Evolutionary conservation across 2,329 filamentous ascomycete species (phyloP), one percentile per base, ranked within the genome.

Genomic region (Talaromyces sp.): DNA sequence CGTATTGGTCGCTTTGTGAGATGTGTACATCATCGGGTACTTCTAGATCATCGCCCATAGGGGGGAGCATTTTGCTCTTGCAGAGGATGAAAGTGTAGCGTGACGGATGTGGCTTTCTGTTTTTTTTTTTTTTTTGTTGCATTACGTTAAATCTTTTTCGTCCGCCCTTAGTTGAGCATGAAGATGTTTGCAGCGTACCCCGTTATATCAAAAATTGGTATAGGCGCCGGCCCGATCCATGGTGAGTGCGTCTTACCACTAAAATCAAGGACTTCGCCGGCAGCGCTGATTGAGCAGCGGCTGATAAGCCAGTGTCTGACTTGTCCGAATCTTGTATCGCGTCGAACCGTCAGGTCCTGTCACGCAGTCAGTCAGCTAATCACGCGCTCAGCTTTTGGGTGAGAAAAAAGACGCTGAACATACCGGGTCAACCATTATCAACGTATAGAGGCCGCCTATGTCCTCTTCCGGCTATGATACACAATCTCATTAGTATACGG

Each of bases 61-160:
- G 36, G 10, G 19, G 19, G 7, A 11, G 15, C 19, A 6, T 15
- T 25, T 56, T 57, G 13, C 51, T 54, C 6, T 48, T 55, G 25
- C 52, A 56, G 4, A 61, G 46, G 11, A 61, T 59, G 15, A 61
- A 61, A 1, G 60, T 61, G 39, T 61, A 61, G n/a, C 60, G 60
- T 7, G 56, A 56, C 5, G 60, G 60, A 19, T 61, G 60, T 2
- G 60, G 52, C 56, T 59, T 59, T 13, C 60, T 61, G 35, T 13
- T 5, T n/a, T n/a, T n/a, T n/a, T n/a, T n/a, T n/a, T n/a, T n/a
- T n/a, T n/a, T n/a, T n/a, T n/a, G n/a, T n/a, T n/a, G n/a, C n/a
- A n/a, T n/a, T n/a, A n/a, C n/a, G n/a, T n/a, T n/a, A n/a, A n/a
- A n/a, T n/a, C n/a, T n/a, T n/a, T n/a, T n/a, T n/a, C n/a, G n/a